These are phyloP conservation scores for Ehretia macrophylla DNA, from an alignment of 257 asterid genomes.

Conservation along the genomic window DNA sequence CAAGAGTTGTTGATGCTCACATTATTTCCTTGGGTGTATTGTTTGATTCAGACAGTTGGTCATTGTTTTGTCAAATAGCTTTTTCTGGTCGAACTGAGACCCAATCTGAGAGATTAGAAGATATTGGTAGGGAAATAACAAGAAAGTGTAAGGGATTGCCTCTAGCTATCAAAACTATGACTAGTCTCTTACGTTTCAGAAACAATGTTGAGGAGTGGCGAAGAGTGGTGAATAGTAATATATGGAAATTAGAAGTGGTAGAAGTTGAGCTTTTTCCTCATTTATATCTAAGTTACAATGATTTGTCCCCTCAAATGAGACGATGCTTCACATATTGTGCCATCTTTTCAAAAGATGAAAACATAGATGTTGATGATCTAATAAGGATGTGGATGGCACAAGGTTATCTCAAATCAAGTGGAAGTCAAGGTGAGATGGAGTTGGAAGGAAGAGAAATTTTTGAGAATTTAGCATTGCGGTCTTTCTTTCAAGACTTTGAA, in stretches of 20 bases:
- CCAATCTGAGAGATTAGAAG: constrained; percentile 9
- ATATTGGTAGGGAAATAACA: constrained; percentile 19
- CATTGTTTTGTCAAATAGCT: constrained; percentile 24
- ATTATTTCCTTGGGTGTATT: constrained; percentile 1
- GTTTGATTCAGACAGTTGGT: constrained; percentile 18
- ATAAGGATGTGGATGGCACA: constrained; percentile 26
- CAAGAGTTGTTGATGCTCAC: constrained; percentile 4
- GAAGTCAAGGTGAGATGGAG: constrained; percentile 10
- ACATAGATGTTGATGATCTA: constrained; percentile 16
- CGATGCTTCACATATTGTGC: constrained; percentile 1
- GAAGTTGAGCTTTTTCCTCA: constrained; percentile 18
- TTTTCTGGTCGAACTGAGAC: constrained; percentile 10
- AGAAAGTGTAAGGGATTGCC: constrained; percentile 31
- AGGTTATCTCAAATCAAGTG: constrained; percentile 13
- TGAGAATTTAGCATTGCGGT: constrained; percentile 11
- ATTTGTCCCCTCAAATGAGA: constrained; percentile 16
- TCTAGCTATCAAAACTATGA: constrained; percentile 23
- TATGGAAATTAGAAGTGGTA: constrained; percentile 18
- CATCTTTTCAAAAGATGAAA: constrained; percentile 18
- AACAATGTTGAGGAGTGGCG: constrained; percentile 16
- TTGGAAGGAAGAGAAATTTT: constrained; percentile 19
- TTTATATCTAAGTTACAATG: constrained; percentile 20
- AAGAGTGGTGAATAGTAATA: constrained; percentile 20
- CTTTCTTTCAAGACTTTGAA: constrained; percentile 19
- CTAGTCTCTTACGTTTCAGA: constrained; percentile 21